Percentiles rank a stretch among this genome's conserved stretches.
Conservation (phyloP, 2,329 filamentous ascomycete genomes). For the Apiospora saccharicola region DNA sequence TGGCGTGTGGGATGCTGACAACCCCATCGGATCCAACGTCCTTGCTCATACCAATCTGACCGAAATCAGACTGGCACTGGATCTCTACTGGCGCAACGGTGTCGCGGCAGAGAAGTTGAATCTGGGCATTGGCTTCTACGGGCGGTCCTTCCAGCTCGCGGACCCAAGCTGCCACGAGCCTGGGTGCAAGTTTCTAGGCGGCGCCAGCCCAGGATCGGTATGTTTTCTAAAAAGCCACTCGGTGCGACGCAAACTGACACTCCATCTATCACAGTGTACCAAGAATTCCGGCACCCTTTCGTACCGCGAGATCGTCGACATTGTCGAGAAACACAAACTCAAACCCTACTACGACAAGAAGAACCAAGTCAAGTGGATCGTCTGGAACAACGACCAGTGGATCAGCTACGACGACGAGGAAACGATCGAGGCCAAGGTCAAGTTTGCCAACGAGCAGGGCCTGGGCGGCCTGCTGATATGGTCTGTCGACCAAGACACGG, state of each 20-base stretch:
- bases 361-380: constrained; percentile 43
- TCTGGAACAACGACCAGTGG: constrained; percentile 49
- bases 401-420: constrained; percentile 49
- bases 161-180: constrained; percentile 30
- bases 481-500: constrained; percentile 39
- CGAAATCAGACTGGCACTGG: constrained; percentile 49
- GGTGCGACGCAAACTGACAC: no score
- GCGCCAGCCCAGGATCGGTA: no score
- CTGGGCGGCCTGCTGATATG: constrained; percentile 45
- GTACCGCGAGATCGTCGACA: constrained; percentile 34
- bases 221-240: no score
- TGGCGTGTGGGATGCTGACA: constrained; percentile 47
- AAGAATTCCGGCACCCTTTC: no score
- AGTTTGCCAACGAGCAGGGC: constrained; percentile 42
- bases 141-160: constrained; percentile 35
- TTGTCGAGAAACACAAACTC: constrained; percentile 35
- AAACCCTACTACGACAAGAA: constrained; percentile 38
- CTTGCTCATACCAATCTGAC: constrained; percentile 53
- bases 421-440: constrained; percentile 44
- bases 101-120: constrained; percentile 49
- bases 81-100: constrained; percentile 54
- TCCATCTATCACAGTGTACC: no score
- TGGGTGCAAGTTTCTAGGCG: constrained; percentile 28
- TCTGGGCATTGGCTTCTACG: constrained; percentile 54
- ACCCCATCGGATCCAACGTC: constrained; percentile 42